Conservation (phyloP, 805 yeast species). For the Metschnikowia similis region DNA sequence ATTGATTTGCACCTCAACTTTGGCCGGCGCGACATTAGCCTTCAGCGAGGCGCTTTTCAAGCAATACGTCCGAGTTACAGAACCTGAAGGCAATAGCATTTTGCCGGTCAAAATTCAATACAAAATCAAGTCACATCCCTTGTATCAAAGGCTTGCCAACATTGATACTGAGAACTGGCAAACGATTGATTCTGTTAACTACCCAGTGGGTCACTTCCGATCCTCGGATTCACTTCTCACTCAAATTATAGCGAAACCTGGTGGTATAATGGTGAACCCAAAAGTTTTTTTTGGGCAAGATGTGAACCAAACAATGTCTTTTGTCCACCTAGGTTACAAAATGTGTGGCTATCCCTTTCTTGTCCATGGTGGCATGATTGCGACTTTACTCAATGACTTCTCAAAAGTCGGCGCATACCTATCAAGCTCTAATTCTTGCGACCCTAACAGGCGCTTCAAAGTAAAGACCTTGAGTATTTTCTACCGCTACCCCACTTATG, state of each 20-base stretch:
- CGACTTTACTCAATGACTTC: conserved; percentile 74
- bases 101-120: conserved; percentile 41
- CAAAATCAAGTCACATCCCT: conserved; percentile 45
- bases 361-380: conserved; percentile 85
- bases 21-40: conserved; percentile 31
- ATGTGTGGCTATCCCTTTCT: conserved; percentile 85
- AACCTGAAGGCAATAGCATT: conserved; percentile 19
- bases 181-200: background rate
- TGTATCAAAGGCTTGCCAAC: conserved; percentile 46
- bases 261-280: conserved; percentile 76
- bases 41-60: conserved; percentile 30
- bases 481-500: conserved; percentile 71
- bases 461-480: conserved; percentile 46
- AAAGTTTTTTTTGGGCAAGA: conserved; percentile 55
- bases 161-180: background rate
- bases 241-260: conserved; percentile 62
- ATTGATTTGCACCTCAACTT: conserved; percentile 20
- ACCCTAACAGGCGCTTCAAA: conserved; percentile 33
- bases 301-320: conserved; percentile 56
- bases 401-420: conserved; percentile 54
- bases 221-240: conserved; percentile 20
- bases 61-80: conserved; percentile 24
- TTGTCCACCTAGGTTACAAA: conserved; percentile 72
- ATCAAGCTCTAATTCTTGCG: conserved; percentile 22
- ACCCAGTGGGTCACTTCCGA: background rate